Evolutionary conservation across 202 grass and related monocot genomes (phyloP).

Genomic region (Alloteropsis angusta): DNA sequence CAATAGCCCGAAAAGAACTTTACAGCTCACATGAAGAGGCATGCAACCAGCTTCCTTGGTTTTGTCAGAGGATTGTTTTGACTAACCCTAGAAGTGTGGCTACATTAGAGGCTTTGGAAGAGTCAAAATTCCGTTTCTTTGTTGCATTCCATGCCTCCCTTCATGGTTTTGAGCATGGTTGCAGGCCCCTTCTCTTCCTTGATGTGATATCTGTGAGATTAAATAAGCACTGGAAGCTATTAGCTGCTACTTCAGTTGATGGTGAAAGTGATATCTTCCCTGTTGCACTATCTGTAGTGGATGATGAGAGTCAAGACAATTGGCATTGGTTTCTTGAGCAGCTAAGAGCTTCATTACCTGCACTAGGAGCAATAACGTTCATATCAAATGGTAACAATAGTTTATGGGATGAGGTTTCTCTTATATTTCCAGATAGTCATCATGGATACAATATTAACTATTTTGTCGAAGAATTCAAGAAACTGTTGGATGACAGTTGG

Average conservation of each 20-base stretch:
- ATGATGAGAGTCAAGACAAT: slow-evolving; percentile 55
- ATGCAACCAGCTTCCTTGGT: slow-evolving; percentile 79
- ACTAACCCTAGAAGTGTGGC: slow-evolving; percentile 93
- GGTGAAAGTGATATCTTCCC: slow-evolving; percentile 75
- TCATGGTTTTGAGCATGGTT: slow-evolving; percentile 92
- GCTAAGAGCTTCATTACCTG: slow-evolving; percentile 41
- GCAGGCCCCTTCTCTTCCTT: slow-evolving; percentile 81
- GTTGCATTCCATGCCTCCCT: slow-evolving; percentile 81
- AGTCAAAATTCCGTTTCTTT: slow-evolving; percentile 87
- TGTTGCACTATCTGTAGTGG: slow-evolving; percentile 87
- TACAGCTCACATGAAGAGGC: slow-evolving; percentile 83
- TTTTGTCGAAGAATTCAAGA: slow-evolving; percentile 78
- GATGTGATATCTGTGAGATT: slow-evolving; percentile 69
- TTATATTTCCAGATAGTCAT: slow-evolving; percentile 65
- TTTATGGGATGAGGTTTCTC: slow-evolving; percentile 56
- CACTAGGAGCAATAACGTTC: slow-evolving; percentile 58
- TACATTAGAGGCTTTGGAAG: slow-evolving; percentile 64
- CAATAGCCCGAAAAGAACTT: slow-evolving; percentile 86
- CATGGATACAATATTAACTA: slow-evolving; percentile 62
- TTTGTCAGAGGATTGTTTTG: slow-evolving; percentile 71
- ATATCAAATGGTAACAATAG: slow-evolving; percentile 79
- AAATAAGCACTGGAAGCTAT: slow-evolving; percentile 73
- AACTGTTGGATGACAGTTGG: slow-evolving; percentile 54
- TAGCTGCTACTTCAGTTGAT: slow-evolving; percentile 75
- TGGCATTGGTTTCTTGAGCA: slow-evolving; percentile 96